phyloP scores from a whole-genome alignment of 179 eudicot species.

The Spergularia azorica region DNA sequence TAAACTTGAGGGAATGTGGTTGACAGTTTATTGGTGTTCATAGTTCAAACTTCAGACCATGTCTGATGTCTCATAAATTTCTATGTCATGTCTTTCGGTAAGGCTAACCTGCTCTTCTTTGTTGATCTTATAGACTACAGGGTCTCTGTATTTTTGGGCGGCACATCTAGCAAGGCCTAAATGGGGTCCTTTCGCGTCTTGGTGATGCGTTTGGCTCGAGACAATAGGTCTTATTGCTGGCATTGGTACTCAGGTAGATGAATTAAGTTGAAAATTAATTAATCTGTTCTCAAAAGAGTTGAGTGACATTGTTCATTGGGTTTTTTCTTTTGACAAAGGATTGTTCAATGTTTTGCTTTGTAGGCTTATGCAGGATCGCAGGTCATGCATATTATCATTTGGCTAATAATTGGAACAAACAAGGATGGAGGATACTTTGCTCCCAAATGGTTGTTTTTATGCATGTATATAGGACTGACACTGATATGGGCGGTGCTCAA shows the following conservation, averaged over 20 bases:
- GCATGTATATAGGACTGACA: constrained; percentile 58
- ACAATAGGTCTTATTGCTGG: constrained; percentile 66
- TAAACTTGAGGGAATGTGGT: too few species aligned
- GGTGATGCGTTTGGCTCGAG: constrained; percentile 79
- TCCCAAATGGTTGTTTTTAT: constrained; percentile 59
- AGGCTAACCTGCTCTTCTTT: constrained; percentile 17
- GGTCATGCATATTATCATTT: constrained; percentile 58
- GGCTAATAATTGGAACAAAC: constrained; percentile 61
- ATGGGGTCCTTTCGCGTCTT: constrained; percentile 74
- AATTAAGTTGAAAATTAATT: neutral
- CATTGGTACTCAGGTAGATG: constrained; percentile 60
- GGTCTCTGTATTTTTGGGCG: constrained; percentile 69
- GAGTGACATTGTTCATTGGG: constrained; percentile 1
- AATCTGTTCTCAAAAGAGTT: neutral
- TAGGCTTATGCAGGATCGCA: constrained; percentile 71
- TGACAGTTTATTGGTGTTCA: too few species aligned
- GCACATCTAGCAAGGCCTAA: constrained; percentile 65
- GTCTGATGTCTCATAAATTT: too few species aligned
- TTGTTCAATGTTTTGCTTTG: constrained; percentile 12
- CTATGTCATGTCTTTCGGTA: constrained; percentile 4
- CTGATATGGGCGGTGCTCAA: constrained; percentile 65
- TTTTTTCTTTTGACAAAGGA: too few species aligned
- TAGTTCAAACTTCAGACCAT: too few species aligned
- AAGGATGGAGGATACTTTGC: constrained; percentile 67
- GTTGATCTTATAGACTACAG: constrained; percentile 23